Base-by-base conservation (phyloP, 208 protist species). In the Trypanosoma mega region DNA sequence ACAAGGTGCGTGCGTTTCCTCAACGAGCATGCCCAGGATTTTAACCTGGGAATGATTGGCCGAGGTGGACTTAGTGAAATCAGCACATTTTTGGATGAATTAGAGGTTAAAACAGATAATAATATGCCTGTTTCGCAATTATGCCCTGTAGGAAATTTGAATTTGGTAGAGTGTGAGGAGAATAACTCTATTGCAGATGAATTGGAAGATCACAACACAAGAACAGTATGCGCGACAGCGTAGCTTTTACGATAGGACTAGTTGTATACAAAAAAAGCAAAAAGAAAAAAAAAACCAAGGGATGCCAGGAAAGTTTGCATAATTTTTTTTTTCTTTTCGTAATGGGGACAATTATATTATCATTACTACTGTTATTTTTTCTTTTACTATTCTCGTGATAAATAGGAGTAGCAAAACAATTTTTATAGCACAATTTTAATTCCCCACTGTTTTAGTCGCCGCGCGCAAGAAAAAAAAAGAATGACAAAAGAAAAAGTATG, bases 1-100 rank as follows among this genome's bases (percentile, higher is more conserved):
- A 99, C 97, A 3, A 82, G 97, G 44, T 98, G 97, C 68, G 82
- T 98, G 21, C 92, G 96, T 51, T 98, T 97, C 66, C 69, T 96
- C 39, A 93, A 92, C 63, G 96, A 99, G 76, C 89, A 98, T 55
- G 92, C 91, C 8, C 92, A 98, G 63, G 92, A 97, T 60, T 95
- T 96, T 70, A 92, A 89, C 75, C 80, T 98, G 5, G 96, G 97
- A 36, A 92, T 95, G 43, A 97, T 96, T 53, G 96, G 97, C 50
- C 93, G 97, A 37, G 97, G 97, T 65, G 92, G 90, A 31, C 81
- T 93, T 46, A 96, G 69, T 47, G 90, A 98, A 74, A 97, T 97
- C 49, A 87, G 82, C n/a, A 97, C 92, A 36, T 97, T 97, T 55
- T 67, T 97, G 23, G 86, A 93, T 47, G 83, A 95, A 68, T 68